Evolutionary conservation across 176 grass and related monocot genomes (phyloP), one percentile per base, ranked within the genome.

Genomic region (Canna indica): DNA sequence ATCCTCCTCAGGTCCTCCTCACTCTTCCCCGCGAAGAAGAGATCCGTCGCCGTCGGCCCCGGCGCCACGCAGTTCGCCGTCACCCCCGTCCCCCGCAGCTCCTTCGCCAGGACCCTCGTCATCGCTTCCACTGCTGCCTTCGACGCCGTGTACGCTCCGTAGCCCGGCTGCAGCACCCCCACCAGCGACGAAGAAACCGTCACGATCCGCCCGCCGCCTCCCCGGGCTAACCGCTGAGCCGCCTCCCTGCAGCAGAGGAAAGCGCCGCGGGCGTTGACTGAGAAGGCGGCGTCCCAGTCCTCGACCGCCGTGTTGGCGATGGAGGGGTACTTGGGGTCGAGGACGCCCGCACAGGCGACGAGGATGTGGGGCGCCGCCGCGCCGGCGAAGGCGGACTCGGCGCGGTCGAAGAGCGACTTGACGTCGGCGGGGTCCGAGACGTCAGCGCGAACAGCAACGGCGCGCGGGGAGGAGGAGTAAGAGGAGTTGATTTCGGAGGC

Each of bases 111-210:
- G 17, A 90, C 80, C 75, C 47, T 85, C 3, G 83, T 83, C 91
- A 95, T 95, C 1, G 75, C 87, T 82, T 95, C 91, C 54, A 90
- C 82, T 0, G 87, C 87, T 24, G 57, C 85, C 57, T 90, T 90
- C 32, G 87, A 85, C 71, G 87, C 82, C 22, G 80, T 72, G 84
- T 88, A 88, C 47, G 82, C 80, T 12, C 67, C 82, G 69, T 81
- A 88, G 1, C 82, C 67, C 12, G 85, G 80, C 31, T 36, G 26
- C 29, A 88, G 77, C 41, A 71, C 67, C 46, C 41, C 82, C 50
- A 78, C 58, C 28, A 88, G 33, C 10, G 87, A 88, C 24, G 87
- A 69, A 1, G 87, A 85, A 64, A 90, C 79, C 14, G 81, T 81
- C 26, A 95, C 46, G 62, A 90, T 80, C 56, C 84, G 78, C 2